phyloP scores from a whole-genome alignment of 73 alveolate species.

The Paramecium biaurelia region DNA sequence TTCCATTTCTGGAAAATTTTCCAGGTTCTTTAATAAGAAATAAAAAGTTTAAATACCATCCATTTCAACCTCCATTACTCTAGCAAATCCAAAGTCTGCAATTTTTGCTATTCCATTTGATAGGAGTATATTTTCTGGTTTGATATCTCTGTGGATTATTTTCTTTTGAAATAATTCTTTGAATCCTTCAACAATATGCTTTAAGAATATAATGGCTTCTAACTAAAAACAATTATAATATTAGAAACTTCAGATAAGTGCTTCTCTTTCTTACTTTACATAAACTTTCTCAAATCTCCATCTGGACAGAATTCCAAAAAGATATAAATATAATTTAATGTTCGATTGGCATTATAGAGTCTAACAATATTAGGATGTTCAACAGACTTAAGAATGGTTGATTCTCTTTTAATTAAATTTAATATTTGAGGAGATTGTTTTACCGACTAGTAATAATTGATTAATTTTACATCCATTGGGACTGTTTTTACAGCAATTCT shows the following conservation, averaged over 20 bases:
- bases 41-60: neutral
- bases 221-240: neutral
- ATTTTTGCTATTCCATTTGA: constrained; percentile 58
- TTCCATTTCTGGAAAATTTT: constrained; percentile 1
- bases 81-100: constrained; percentile 61
- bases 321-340: constrained; percentile 36
- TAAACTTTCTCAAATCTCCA: neutral
- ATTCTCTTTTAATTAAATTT: constrained; percentile 12
- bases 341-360: constrained; percentile 42
- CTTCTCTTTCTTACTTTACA: neutral
- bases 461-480: neutral
- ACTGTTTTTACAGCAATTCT: constrained; percentile 54
- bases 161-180: constrained; percentile 15
- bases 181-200: constrained; percentile 53
- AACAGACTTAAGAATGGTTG: constrained; percentile 9
- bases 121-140: constrained; percentile 46
- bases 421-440: neutral
- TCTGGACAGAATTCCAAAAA: constrained; percentile 4
- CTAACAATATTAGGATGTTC: constrained; percentile 47
- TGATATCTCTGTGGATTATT: constrained; percentile 55
- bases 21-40: neutral
- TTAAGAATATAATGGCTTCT: constrained; percentile 36
- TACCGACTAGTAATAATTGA: neutral
- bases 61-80: constrained; percentile 35
- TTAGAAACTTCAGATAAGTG: constrained; percentile 4